Conservation (phyloP, 1,139 yeast species). For the Pichia sp. region DNA sequence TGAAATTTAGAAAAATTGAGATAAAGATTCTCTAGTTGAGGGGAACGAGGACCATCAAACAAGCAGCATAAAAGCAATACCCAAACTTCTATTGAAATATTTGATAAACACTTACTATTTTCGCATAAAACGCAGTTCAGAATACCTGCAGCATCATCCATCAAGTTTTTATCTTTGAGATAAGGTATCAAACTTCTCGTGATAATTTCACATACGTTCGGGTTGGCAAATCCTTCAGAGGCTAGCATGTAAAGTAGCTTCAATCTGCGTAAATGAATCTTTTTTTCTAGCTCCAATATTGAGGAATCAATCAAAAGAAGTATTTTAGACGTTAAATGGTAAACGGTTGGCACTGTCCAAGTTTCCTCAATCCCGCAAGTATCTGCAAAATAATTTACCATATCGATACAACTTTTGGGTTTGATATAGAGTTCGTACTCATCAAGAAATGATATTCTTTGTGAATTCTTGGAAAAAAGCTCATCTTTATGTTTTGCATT, state of each 20-base stretch:
- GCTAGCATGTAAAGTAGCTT: constrained; percentile 39
- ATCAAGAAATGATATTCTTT: constrained; percentile 10
- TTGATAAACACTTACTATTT: background rate
- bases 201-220: constrained; percentile 28
- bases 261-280: constrained; percentile 36
- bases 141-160: constrained; percentile 31
- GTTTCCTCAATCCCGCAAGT: constrained; percentile 20
- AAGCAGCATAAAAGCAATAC: background rate
- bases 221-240: constrained; percentile 17
- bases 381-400: constrained; percentile 15
- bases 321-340: constrained; percentile 39
- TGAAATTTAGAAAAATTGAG: background rate
- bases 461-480: constrained; percentile 4
- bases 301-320: constrained; percentile 31
- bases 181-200: constrained; percentile 29
- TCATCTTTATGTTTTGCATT: background rate
- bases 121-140: constrained; percentile 20
- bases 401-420: constrained; percentile 18
- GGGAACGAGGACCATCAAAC: background rate
- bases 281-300: constrained; percentile 28
- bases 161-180: constrained; percentile 22
- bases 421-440: constrained; percentile 22
- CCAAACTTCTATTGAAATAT: constrained; percentile 1
- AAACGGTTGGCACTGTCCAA: constrained; percentile 39
- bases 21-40: background rate